A percentile compares a stretch with the other conserved stretches of the same genome.
Evolutionary conservation across 2,329 filamentous ascomycete species (phyloP).

Genomic region (Verticillium alfalfae): DNA sequence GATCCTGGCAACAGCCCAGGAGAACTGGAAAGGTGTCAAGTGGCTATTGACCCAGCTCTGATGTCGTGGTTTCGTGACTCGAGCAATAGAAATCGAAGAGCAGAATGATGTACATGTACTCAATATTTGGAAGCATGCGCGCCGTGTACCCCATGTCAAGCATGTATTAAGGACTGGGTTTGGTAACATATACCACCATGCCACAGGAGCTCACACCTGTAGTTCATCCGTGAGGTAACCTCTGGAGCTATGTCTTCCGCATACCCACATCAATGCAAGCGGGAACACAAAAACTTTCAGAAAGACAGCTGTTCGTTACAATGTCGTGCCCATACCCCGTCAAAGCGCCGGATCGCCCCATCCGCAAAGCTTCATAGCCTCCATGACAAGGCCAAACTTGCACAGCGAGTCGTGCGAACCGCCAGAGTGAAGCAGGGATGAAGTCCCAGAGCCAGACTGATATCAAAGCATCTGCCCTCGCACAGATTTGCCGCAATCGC

Average conservation of each 20-base stretch:
- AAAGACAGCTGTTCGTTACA: not conserved
- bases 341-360: not conserved
- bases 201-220: not conserved
- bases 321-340: not conserved
- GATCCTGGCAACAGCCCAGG: conserved; percentile 36
- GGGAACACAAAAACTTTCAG: not conserved
- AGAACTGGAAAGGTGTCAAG: conserved; percentile 45
- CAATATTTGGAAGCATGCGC: not conserved
- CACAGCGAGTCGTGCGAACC: not conserved
- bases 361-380: not conserved
- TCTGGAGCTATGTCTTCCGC: not conserved
- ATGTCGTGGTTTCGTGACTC: not conserved
- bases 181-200: not conserved
- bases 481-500: not conserved
- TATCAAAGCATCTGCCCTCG: not conserved
- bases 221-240: not conserved
- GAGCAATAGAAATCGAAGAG: not conserved
- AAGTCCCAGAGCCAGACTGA: not conserved
- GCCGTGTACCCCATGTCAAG: not conserved
- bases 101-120: not conserved
- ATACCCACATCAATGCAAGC: not conserved
- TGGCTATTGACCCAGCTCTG: conserved; percentile 48
- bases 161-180: not conserved
- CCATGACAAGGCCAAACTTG: not conserved
- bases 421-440: not conserved